Conservation (phyloP, 805 yeast genomes). For the Kuraishia floccosa region DNA sequence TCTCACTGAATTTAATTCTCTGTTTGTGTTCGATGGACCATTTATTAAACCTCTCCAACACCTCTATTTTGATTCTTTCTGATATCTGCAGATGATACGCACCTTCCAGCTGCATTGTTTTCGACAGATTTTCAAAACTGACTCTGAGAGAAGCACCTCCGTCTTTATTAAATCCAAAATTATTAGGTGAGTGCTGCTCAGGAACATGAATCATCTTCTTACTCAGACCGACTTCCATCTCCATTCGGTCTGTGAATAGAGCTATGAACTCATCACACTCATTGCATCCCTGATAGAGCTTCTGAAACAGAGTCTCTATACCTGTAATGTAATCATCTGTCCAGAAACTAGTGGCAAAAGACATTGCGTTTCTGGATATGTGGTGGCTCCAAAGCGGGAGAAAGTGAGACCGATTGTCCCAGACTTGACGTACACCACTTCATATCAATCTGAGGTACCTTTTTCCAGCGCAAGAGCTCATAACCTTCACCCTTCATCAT, state of each 20-base stretch:
- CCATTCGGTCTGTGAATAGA: constrained; percentile 60
- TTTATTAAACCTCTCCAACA: constrained; percentile 56
- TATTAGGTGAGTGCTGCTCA: too few species aligned
- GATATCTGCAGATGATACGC: constrained; percentile 50
- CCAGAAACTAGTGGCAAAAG: constrained; percentile 53
- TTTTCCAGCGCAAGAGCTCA: too few species aligned
- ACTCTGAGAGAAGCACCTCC: constrained; percentile 55
- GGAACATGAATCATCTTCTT: too few species aligned
- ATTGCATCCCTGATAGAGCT: constrained; percentile 47
- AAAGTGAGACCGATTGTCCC: too few species aligned
- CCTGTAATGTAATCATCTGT: constrained; percentile 52
- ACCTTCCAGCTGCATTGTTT: constrained; percentile 48
- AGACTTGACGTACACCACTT: too few species aligned
- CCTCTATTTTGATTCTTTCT: constrained; percentile 43
- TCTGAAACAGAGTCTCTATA: constrained; percentile 34
- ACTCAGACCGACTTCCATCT: constrained; percentile 49
- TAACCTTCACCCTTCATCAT: too few species aligned
- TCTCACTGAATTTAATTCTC: constrained; percentile 52
- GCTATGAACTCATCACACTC: constrained; percentile 64
- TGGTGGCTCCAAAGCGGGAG: too few species aligned
- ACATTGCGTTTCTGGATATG: not conserved
- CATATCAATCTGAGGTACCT: too few species aligned
- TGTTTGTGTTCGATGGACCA: constrained; percentile 70
- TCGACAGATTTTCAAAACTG: constrained; percentile 46
- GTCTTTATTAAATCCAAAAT: constrained; percentile 34